phyloP scores from a whole-genome alignment of 768 basidiomycete genomes.

The Pisolithus microcarpus region DNA sequence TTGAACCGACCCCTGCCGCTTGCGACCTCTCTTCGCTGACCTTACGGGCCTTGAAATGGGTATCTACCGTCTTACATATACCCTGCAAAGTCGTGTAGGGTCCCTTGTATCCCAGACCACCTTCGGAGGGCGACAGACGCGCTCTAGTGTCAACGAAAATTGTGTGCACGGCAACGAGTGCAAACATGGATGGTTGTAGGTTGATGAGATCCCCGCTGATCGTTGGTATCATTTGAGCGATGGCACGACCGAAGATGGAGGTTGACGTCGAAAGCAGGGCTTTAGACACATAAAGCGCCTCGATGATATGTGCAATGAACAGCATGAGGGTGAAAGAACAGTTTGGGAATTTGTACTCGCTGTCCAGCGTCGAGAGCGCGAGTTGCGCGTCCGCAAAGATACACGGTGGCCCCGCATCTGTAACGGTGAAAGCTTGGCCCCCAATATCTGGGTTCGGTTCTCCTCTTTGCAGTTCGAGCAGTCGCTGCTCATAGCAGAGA shows the following conservation, averaged over 20 bases:
- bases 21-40: constrained; percentile 34
- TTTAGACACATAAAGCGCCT: constrained; percentile 46
- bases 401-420: constrained; percentile 57
- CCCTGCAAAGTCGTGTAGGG: constrained; percentile 53
- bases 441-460: constrained; percentile 55
- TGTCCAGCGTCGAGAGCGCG: constrained; percentile 48
- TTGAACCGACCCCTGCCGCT: constrained; percentile 41
- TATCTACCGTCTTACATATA: constrained; percentile 48
- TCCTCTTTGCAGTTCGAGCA: constrained; percentile 46
- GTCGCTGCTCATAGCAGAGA: constrained; percentile 63
- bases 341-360: constrained; percentile 46
- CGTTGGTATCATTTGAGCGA: constrained; percentile 37
- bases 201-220: constrained; percentile 45
- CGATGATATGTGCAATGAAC: constrained; percentile 51
- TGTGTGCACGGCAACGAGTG: constrained; percentile 46
- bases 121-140: constrained; percentile 43
- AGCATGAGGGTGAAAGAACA: constrained; percentile 62
- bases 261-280: constrained; percentile 29
- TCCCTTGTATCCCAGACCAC: constrained; percentile 58
- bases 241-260: constrained; percentile 20
- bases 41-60: constrained; percentile 34
- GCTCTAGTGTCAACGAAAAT: constrained; percentile 65
- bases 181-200: constrained; percentile 54
- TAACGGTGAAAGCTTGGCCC: constrained; percentile 60
- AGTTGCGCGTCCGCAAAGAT: constrained; percentile 60